These are phyloP conservation scores for Calamus simplicifolius DNA, from an alignment of 176 grass and related monocot genomes.

Conservation along the genomic window DNA sequence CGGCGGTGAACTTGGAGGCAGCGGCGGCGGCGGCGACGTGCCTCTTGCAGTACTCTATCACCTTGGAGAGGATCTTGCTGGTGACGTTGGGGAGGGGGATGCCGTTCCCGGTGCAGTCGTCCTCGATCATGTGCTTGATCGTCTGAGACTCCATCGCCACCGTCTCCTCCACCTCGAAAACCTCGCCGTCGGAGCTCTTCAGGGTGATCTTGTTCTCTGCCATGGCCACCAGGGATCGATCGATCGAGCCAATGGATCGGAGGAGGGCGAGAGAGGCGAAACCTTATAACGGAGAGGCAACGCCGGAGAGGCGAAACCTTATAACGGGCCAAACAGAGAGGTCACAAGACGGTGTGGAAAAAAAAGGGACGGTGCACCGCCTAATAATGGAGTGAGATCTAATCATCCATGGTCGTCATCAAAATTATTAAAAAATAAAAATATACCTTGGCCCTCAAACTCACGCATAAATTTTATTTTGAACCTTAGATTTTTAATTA, in stretches of 20 bases:
- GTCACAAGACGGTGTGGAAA: no score
- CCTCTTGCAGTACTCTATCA: slow-evolving; percentile 51
- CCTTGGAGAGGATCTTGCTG: slow-evolving; percentile 30
- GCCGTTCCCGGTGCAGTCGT: slow-evolving; percentile 26
- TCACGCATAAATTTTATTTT: no score
- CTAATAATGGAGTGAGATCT: no score
- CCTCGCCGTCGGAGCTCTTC: slow-evolving; percentile 41
- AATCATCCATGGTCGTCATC: no score
- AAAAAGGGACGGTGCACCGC: no score
- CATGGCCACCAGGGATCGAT: not conserved
- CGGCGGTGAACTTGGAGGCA: not conserved
- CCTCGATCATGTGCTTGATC: slow-evolving; percentile 41
- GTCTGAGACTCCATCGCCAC: slow-evolving; percentile 52
- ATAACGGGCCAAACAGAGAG: no score
- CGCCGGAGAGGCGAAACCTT: no score
- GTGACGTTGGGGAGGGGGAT: slow-evolving; percentile 34
- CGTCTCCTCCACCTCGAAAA: slow-evolving; percentile 23
- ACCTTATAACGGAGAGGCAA: no score
- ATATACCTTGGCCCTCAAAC: no score
- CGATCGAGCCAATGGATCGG: no score
- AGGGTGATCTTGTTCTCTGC: slow-evolving; percentile 23
- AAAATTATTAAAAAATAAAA: no score
- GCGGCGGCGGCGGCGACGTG: slow-evolving; percentile 36
- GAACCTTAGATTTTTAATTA: no score
- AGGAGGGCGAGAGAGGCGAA: not conserved